Base-by-base conservation (phyloP, 1,284 basidiomycete genomes). In the Irpex sp. region DNA sequence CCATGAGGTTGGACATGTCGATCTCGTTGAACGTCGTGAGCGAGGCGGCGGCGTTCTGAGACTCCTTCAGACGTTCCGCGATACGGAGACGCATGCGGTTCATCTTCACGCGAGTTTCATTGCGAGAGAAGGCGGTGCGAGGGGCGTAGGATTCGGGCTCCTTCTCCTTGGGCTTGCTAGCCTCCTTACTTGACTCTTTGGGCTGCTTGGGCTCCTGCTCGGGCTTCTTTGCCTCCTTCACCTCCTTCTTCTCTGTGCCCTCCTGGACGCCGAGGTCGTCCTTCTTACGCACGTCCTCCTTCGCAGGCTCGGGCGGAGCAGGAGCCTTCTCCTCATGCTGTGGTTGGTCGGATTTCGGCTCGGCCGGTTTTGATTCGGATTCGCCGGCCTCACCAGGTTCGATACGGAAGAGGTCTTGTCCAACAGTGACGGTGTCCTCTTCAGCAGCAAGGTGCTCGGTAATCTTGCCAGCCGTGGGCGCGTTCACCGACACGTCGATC, bases 11-110 rank as follows among this genome's bases (percentile, higher is more conserved):
- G 55, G 93, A 96, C 97, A 99, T 99, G 82, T 99, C 97, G 75
- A 99, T 95, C 81, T 99, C 97, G 82, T 99, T 98, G 86, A 99
- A 99, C 54, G 97, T 99, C 60, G 97, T 99, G 68, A 99, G 80
- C 64, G 95, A 96, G 56, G 97, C 97, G 8, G 97, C 97, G 11
- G 95, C 88, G 78, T 98, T 98, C 79, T 99, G 97, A 51, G 96
- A 97, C 76, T 98, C 93, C 83, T 99, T 99, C 75, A 99, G 86
- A 64, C 97, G 93, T 80, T 97, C 95, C 57, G 97, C 93, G 73
- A 99, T 99, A 67, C 97, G 93, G 70, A 93, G 83, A 66, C 97
- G 93, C 97, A 99, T 99, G 62, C 95, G 90, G 77, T 87, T 95
- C 95, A 98, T 97, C 83, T 97, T 97, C 73, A 97, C 94, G 72